Evolutionary conservation across 805 yeast species (phyloP).

Genomic region (Candida maltosa): DNA sequence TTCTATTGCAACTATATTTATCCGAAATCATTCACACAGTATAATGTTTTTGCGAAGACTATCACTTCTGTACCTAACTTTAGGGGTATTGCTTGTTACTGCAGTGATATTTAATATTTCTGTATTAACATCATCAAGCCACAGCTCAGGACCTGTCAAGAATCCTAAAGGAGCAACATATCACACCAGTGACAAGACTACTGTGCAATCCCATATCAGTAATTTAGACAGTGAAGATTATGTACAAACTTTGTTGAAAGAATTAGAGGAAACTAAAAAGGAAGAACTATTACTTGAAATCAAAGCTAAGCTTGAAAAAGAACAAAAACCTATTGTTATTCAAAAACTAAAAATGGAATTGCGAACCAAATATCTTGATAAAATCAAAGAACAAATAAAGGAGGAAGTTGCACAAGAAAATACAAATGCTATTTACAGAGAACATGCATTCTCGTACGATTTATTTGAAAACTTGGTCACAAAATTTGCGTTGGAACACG

Average conservation of each 20-base stretch:
- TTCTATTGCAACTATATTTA: not conserved
- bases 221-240: slow-evolving; percentile 7
- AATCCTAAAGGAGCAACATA: slow-evolving; percentile 6
- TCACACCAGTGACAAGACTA: slow-evolving; percentile 2
- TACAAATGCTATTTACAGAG: slow-evolving; percentile 6
- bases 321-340: slow-evolving; percentile 5
- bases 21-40: not conserved
- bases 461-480: slow-evolving; percentile 5
- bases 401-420: slow-evolving; percentile 6
- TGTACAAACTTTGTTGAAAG: slow-evolving; percentile 2
- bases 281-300: slow-evolving; percentile 5
- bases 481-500: slow-evolving; percentile 5
- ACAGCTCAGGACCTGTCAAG: not conserved
- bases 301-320: slow-evolving; percentile 3
- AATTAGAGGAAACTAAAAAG: slow-evolving; percentile 6
- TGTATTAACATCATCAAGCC: not conserved
- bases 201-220: slow-evolving; percentile 6
- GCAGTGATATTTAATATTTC: slow-evolving; percentile 4
- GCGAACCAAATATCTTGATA: slow-evolving; percentile 4
- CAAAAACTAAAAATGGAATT: slow-evolving; percentile 6
- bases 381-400: slow-evolving; percentile 4
- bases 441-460: slow-evolving; percentile 3
- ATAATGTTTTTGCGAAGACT: slow-evolving; percentile 6
- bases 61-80: slow-evolving; percentile 6
- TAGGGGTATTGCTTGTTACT: slow-evolving; percentile 4